A percentile compares a stretch with the other conserved stretches of the same genome.
phyloP scores from a whole-genome alignment of 2,329 filamentous ascomycete species.

The Ophiostoma perfectum region DNA sequence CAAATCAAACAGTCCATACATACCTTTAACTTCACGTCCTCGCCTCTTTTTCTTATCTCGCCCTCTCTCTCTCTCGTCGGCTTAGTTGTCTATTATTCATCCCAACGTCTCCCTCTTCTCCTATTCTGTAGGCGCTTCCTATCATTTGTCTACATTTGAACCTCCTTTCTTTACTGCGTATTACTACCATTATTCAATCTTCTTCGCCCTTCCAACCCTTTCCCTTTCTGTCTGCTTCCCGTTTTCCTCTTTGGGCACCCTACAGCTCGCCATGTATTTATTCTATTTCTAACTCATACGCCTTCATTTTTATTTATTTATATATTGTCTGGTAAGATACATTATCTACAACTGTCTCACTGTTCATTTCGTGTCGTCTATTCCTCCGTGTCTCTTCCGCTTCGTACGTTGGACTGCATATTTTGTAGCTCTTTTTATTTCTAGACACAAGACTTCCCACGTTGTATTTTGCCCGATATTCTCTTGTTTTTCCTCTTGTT shows the following conservation, averaged over 20 bases:
- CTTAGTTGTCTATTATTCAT: too few relatives aligned
- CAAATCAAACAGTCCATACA: too few relatives aligned
- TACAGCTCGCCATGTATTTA: neutral
- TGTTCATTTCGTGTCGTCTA: neutral
- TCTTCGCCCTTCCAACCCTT: neutral
- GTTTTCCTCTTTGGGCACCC: neutral
- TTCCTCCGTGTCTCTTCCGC: neutral
- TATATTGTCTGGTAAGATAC: neutral
- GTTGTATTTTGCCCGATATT: constrained; percentile 6
- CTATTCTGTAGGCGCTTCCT: too few relatives aligned
- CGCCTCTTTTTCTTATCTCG: neutral
- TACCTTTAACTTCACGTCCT: neutral
- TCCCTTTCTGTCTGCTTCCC: neutral
- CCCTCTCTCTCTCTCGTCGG: neutral
- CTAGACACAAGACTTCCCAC: neutral
- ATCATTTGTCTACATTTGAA: too few relatives aligned
- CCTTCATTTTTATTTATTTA: neutral
- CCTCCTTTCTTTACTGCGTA: neutral
- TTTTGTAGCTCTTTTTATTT: neutral
- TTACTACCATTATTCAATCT: neutral
- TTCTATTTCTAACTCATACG: neutral
- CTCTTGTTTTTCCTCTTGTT: neutral
- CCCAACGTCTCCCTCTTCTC: too few relatives aligned
- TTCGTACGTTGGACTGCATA: neutral
- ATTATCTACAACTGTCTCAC: neutral